These are phyloP conservation scores for Meyerozyma guilliermondii DNA, from an alignment of 1,139 yeast species.

Conservation along the genomic window DNA sequence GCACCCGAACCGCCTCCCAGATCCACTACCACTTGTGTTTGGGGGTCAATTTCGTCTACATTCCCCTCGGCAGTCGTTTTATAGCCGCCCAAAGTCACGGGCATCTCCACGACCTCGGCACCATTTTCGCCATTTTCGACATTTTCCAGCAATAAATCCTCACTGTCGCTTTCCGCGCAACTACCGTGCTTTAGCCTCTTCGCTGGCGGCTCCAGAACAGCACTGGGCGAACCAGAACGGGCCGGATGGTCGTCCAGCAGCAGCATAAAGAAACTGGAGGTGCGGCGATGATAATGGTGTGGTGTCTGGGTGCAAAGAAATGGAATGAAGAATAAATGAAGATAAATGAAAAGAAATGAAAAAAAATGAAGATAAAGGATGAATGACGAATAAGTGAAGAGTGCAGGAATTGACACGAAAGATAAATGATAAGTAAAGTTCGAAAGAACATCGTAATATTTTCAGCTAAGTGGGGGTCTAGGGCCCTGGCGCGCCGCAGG, in stretches of 20 bases:
- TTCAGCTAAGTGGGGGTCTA: neutral
- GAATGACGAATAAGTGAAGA: too few species aligned
- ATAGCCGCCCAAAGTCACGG: neutral
- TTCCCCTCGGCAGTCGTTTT: neutral
- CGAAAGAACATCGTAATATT: too few species aligned
- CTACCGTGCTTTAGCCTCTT: neutral
- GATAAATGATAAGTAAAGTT: too few species aligned
- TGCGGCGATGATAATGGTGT: neutral
- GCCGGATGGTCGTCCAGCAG: neutral
- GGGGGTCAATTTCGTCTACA: neutral
- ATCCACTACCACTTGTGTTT: neutral
- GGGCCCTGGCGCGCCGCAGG: neutral
- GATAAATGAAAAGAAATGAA: neutral
- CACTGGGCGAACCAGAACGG: neutral
- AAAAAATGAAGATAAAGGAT: too few species aligned
- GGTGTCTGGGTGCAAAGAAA: neutral
- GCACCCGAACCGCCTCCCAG: too few species aligned
- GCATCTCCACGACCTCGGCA: neutral
- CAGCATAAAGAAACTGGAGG: neutral
- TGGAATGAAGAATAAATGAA: neutral
- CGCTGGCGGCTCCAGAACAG: neutral
- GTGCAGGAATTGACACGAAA: too few species aligned
- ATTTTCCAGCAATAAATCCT: neutral
- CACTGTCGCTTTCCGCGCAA: neutral
- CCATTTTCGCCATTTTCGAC: neutral